These are phyloP conservation scores for Phialophora verrucosa DNA, from an alignment of 2,329 filamentous ascomycete genomes.

Conservation along the genomic window DNA sequence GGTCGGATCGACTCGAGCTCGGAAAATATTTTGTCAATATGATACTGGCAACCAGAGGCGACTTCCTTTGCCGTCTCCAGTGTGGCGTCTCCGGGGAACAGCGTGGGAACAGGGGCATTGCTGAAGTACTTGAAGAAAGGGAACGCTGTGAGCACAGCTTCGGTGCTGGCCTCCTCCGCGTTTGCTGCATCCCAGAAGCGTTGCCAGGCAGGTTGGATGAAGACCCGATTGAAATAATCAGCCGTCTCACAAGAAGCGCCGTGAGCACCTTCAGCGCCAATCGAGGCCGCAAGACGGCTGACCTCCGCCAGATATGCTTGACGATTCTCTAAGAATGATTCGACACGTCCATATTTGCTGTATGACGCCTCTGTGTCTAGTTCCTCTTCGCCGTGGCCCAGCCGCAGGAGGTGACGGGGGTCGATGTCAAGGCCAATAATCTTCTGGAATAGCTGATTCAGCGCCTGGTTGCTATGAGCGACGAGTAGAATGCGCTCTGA, in stretches of 20 bases:
- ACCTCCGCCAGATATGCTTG: constrained; percentile 80
- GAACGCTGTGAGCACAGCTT: constrained; percentile 74
- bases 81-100: constrained; percentile 72
- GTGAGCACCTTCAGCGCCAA: constrained; percentile 90
- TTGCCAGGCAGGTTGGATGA: constrained; percentile 85
- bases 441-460: constrained; percentile 97
- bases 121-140: constrained; percentile 89
- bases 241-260: constrained; percentile 96
- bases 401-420: constrained; percentile 85
- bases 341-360: constrained; percentile 91
- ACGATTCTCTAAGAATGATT: constrained; percentile 91
- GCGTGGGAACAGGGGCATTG: constrained; percentile 76
- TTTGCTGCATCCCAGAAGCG: constrained; percentile 75
- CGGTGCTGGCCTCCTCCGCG: constrained; percentile 60
- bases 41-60: constrained; percentile 81
- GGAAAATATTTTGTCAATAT: constrained; percentile 87
- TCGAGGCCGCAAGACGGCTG: constrained; percentile 79
- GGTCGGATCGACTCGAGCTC: constrained; percentile 92
- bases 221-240: constrained; percentile 93
- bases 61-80: constrained; percentile 75
- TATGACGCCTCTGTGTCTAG: constrained; percentile 84
- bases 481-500: constrained; percentile 88
- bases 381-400: constrained; percentile 96
- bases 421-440: constrained; percentile 97
- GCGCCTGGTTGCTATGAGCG: constrained; percentile 95